These are phyloP conservation scores for Saussurea involucrata DNA, from an alignment of 129 eudicot genomes.

Conservation along the genomic window DNA sequence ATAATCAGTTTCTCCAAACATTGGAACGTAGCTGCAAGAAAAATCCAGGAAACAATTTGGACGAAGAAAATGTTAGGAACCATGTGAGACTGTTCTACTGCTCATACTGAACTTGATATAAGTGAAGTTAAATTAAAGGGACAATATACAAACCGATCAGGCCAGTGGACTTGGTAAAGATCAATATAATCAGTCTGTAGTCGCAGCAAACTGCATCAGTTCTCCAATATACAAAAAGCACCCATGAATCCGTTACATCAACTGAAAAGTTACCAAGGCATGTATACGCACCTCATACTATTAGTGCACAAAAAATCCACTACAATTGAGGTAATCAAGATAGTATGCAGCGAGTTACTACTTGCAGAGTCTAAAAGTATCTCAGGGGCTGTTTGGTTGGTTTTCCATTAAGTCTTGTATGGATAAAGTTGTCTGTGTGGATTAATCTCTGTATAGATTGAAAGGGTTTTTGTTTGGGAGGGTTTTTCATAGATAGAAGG, in stretches of 20 bases:
- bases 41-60: neutral
- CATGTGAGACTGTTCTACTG: neutral
- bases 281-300: neutral
- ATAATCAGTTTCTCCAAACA: slow-evolving; percentile 97
- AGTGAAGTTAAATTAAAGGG: neutral
- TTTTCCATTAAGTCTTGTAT: no score
- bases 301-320: slow-evolving; percentile 1
- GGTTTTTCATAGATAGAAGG: no score
- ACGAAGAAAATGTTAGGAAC: neutral
- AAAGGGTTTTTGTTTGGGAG: no score
- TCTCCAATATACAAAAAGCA: slow-evolving; percentile 24
- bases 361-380: neutral
- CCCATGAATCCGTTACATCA: slow-evolving; percentile 20
- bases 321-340: neutral
- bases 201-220: slow-evolving; percentile 71
- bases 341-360: neutral
- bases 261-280: neutral
- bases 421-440: no score
- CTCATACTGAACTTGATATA: neutral
- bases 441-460: no score
- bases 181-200: slow-evolving; percentile 76
- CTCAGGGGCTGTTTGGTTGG: no score
- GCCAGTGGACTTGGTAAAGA: slow-evolving; percentile 97
- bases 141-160: slow-evolving; percentile 80
- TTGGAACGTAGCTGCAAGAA: slow-evolving; percentile 80